phyloP scores from a whole-genome alignment of 306 rosid species.

The Castanospermum australe region DNA sequence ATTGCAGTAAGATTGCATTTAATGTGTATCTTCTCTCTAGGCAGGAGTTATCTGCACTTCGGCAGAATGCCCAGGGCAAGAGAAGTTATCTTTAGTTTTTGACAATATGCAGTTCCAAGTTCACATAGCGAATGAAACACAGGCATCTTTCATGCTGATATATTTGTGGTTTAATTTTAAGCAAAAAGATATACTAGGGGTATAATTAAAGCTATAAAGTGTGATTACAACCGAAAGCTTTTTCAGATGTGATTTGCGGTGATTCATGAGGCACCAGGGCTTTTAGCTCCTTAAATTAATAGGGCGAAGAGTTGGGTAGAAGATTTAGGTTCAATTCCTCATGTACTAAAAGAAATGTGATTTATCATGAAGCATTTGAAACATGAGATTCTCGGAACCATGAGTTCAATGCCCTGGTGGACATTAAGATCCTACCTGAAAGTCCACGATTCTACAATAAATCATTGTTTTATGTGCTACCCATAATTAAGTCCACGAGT shows the following conservation, averaged over 20 bases:
- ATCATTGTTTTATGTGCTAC: slow-evolving; percentile 6
- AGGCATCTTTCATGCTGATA: neutral
- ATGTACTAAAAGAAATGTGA: neutral
- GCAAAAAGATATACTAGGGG: neutral
- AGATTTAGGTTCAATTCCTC: neutral
- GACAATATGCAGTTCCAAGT: neutral
- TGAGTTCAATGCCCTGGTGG: slow-evolving; percentile 9
- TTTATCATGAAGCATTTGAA: slow-evolving; percentile 16
- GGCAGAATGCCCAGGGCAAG: neutral
- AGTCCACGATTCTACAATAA: neutral
- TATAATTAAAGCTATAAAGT: neutral
- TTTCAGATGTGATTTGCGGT: neutral
- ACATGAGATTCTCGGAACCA: neutral
- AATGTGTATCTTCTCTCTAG: neutral
- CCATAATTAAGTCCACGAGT: neutral
- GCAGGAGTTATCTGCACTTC: neutral
- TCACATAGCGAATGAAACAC: slow-evolving; percentile 3
- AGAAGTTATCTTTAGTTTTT: neutral
- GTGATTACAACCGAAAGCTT: neutral
- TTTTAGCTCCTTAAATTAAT: no score
- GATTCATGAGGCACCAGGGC: no score
- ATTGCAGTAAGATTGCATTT: slow-evolving; percentile 3
- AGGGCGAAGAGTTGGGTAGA: no score
- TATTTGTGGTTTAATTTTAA: neutral
- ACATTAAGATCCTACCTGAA: slow-evolving; percentile 8